Conservation (phyloP, 768 basidiomycete genomes). For the Kwoniella sp. region DNA sequence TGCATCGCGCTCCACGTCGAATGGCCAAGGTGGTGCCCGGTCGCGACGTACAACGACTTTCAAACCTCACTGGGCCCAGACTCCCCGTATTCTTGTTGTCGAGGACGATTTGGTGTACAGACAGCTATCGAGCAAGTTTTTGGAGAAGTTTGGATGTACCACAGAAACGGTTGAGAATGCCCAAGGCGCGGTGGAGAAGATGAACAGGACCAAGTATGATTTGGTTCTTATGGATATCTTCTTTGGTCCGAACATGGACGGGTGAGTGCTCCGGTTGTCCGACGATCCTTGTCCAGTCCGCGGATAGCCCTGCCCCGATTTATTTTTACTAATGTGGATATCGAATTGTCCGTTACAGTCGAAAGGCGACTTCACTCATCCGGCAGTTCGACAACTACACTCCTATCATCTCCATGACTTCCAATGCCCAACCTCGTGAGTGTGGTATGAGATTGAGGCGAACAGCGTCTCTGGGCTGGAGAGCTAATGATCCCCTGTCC, state of each 20-base stretch:
- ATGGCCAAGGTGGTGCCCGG: not conserved
- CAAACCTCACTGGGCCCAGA: constrained; percentile 43
- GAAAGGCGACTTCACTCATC: constrained; percentile 80
- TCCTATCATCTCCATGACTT: constrained; percentile 98
- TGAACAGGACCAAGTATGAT: constrained; percentile 95
- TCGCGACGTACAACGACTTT: not conserved
- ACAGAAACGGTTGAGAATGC: constrained; percentile 95
- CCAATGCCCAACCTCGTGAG: constrained; percentile 88
- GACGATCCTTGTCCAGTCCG: too few relatives aligned
- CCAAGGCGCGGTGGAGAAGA: constrained; percentile 87
- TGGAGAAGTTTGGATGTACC: constrained; percentile 92
- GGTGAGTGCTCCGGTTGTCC: constrained; percentile 44
- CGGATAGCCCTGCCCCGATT: too few relatives aligned
- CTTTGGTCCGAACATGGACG: constrained; percentile 62
- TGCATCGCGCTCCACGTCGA: not conserved
- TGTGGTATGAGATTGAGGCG: constrained; percentile 2
- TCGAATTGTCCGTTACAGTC: constrained; percentile 57
- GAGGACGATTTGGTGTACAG: constrained; percentile 94
- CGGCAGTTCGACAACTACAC: constrained; percentile 93
- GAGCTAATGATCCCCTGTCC: too few relatives aligned
- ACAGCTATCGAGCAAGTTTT: constrained; percentile 83
- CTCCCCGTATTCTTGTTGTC: constrained; percentile 86
- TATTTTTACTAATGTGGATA: not conserved
- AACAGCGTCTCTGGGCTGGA: too few relatives aligned
- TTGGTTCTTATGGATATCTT: constrained; percentile 97